Conservation (phyloP, 129 eudicot species). For the Artemisia tridentata region DNA sequence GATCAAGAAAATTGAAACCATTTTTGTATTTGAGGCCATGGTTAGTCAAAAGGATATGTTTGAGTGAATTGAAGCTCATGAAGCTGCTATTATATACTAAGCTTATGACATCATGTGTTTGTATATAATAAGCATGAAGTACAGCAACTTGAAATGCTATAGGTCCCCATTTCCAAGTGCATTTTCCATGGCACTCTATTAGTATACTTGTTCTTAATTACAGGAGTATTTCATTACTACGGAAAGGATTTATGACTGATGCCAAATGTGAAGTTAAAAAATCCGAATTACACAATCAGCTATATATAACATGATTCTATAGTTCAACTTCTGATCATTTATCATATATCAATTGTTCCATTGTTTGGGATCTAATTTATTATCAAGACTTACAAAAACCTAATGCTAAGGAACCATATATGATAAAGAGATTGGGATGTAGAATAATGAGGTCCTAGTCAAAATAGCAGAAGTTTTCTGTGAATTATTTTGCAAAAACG, state of each 20-base stretch:
- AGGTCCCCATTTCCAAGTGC: conserved; percentile 1
- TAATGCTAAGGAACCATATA: background rate
- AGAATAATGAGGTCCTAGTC: background rate
- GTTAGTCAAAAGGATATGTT: conserved; percentile 2
- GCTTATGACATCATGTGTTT: conserved; percentile 15
- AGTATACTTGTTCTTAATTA: background rate
- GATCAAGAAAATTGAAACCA: conserved; percentile 30
- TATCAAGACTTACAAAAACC: no score
- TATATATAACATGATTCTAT: no score
- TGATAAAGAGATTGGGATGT: background rate
- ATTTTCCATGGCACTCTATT: conserved; percentile 5
- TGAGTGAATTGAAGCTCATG: conserved; percentile 19
- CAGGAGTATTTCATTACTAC: background rate
- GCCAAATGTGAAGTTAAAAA: no score
- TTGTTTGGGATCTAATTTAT: no score
- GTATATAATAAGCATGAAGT: background rate
- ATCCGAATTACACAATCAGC: no score
- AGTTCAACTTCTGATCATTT: no score
- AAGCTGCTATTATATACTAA: conserved; percentile 3
- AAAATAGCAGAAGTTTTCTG: background rate
- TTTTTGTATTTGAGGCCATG: conserved; percentile 33
- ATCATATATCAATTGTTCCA: no score
- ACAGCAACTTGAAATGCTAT: background rate
- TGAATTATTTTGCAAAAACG: background rate
- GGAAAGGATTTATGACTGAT: no score